These are phyloP conservation scores for Oenanthe sinensis DNA, from an alignment of 129 eudicot genomes.

Conservation along the genomic window DNA sequence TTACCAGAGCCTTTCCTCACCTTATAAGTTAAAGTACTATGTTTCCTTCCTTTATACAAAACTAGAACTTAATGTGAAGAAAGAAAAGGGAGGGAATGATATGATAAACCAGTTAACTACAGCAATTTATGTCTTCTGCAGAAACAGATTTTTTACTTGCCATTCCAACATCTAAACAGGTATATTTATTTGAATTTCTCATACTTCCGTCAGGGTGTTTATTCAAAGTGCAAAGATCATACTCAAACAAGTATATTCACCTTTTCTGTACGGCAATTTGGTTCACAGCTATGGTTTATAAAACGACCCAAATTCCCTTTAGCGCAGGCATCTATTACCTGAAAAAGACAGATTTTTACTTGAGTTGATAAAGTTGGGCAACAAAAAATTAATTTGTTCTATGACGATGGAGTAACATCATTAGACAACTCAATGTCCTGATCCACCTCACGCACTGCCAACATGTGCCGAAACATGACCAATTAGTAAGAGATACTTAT, in stretches of 20 bases:
- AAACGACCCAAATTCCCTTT: constrained; percentile 97
- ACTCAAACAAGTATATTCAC: constrained; percentile 24
- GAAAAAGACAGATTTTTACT: constrained; percentile 18
- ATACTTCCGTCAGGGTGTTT: background rate
- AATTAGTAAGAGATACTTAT: background rate
- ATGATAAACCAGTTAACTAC: background rate
- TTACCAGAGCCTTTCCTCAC: background rate
- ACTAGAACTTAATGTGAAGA: background rate
- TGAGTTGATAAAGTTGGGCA: background rate
- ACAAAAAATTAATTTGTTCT: background rate
- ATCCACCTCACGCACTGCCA: background rate
- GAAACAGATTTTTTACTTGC: background rate
- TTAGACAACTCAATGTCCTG: constrained; percentile 3
- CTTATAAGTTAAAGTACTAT: background rate
- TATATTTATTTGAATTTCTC: background rate
- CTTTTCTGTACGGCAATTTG: constrained; percentile 97
- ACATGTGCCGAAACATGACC: background rate
- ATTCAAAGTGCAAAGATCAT: background rate
- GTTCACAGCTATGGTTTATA: constrained; percentile 95
- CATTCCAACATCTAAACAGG: background rate
- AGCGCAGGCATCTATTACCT: constrained; percentile 95
- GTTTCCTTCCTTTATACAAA: background rate
- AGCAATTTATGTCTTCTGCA: background rate
- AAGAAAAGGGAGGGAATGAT: background rate
- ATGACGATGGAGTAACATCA: background rate